Conservation (phyloP, 768 basidiomycete genomes). For the Auricularia cornea region DNA sequence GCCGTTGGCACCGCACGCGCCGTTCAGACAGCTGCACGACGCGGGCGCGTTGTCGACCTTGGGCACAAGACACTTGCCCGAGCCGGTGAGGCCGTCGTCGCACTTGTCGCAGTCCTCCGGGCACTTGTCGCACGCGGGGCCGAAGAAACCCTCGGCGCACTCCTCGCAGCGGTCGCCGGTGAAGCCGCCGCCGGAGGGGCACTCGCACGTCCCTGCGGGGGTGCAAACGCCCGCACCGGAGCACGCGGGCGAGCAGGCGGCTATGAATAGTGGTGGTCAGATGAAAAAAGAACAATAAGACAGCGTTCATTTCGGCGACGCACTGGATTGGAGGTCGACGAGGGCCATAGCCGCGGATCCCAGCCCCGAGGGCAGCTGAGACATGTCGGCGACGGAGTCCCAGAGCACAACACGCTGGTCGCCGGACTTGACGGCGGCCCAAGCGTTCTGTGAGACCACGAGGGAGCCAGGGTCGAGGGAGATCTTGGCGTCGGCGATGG, state of each 20-base stretch:
- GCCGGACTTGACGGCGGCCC: slow-evolving; percentile 51
- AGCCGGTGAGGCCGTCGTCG: slow-evolving; percentile 72
- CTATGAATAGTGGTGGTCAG: slow-evolving; percentile 6
- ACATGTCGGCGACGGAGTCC: slow-evolving; percentile 69
- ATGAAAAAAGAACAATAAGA: neutral
- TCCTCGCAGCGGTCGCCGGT: slow-evolving; percentile 72
- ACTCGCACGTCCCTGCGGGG: slow-evolving; percentile 59
- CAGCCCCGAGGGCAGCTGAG: slow-evolving; percentile 48
- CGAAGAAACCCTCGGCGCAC: slow-evolving; percentile 69
- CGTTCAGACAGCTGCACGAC: slow-evolving; percentile 77
- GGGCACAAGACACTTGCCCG: slow-evolving; percentile 58
- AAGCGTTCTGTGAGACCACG: slow-evolving; percentile 59
- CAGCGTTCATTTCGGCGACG: neutral
- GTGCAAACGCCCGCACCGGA: slow-evolving; percentile 67
- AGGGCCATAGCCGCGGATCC: slow-evolving; percentile 39
- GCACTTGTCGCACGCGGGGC: slow-evolving; percentile 61
- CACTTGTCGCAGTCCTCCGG: slow-evolving; percentile 61
- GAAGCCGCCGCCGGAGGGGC: slow-evolving; percentile 52
- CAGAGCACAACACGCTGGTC: slow-evolving; percentile 61
- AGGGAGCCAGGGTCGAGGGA: slow-evolving; percentile 50
- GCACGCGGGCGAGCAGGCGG: slow-evolving; percentile 68
- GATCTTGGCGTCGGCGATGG: slow-evolving; percentile 33
- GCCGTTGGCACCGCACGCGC: slow-evolving; percentile 57
- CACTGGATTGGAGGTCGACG: slow-evolving; percentile 55
- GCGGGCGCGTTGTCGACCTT: slow-evolving; percentile 44